phyloP scores from a whole-genome alignment of 2,329 filamentous ascomycete species.

The Ophiostoma montium region DNA sequence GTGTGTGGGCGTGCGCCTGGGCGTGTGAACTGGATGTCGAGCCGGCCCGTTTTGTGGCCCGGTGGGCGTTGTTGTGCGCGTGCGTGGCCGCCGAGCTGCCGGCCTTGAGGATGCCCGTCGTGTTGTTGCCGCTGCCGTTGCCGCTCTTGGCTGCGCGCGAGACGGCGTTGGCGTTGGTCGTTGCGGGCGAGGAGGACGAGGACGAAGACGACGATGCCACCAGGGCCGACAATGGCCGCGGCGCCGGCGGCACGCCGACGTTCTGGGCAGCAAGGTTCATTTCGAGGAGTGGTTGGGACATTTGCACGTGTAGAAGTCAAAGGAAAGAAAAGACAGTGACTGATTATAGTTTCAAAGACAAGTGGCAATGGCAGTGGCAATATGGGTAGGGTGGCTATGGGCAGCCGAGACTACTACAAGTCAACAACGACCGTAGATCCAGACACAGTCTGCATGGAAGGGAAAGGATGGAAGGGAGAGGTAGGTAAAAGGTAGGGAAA shows the following conservation, averaged over 20 bases:
- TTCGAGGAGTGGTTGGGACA: background rate
- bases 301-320: background rate
- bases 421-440: background rate
- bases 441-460: background rate
- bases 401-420: background rate
- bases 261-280: background rate
- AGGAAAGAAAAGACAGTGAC: too few relatives aligned
- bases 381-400: too few relatives aligned
- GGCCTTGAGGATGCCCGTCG: background rate
- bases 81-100: background rate
- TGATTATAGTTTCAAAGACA: too few relatives aligned
- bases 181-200: background rate
- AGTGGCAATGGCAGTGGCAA: too few relatives aligned
- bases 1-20: background rate
- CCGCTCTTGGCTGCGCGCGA: constrained; percentile 13
- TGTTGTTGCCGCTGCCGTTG: constrained; percentile 11
- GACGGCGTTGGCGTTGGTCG: background rate
- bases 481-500: background rate
- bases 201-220: background rate
- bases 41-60: constrained; percentile 35
- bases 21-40: constrained; percentile 18
- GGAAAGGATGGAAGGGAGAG: background rate
- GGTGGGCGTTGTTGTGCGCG: constrained; percentile 22
- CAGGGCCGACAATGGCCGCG: background rate
- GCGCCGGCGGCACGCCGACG: background rate